These are phyloP conservation scores for Stipa capillata DNA, from an alignment of 176 grass and related monocot species.

Conservation along the genomic window DNA sequence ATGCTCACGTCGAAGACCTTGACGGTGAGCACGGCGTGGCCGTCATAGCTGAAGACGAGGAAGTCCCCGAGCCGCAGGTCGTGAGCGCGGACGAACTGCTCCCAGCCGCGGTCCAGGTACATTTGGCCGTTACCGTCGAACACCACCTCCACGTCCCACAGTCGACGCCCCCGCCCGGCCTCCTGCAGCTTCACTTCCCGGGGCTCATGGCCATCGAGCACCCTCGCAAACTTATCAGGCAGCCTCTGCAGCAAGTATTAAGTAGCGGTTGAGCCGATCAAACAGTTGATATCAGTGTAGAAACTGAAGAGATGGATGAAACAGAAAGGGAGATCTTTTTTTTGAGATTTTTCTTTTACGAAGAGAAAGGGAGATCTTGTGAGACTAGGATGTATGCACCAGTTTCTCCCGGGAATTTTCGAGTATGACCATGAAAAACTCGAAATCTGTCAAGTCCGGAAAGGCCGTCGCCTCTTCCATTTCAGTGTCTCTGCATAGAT, in stretches of 20 bases:
- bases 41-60: conserved; percentile 28
- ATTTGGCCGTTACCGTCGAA: not conserved
- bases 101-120: conserved; percentile 19
- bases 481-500: not conserved
- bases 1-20: conserved; percentile 27
- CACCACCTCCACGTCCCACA: conserved; percentile 24
- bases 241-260: conserved; percentile 10
- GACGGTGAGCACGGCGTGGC: not conserved
- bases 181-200: conserved; percentile 21
- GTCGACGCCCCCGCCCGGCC: not conserved
- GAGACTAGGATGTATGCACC: not conserved
- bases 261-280: not conserved
- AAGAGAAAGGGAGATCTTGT: not conserved
- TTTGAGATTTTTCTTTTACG: too few relatives aligned
- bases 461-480: not conserved
- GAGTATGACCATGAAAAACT: conserved; percentile 35
- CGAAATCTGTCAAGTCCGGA: not conserved
- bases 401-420: not conserved
- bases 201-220: not conserved
- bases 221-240: not conserved
- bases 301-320: not conserved
- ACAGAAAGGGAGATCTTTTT: not conserved
- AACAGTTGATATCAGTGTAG: not conserved
- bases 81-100: conserved; percentile 11
- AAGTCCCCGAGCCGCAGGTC: conserved; percentile 4